Conservation (phyloP, 257 asterid species). For the Marsdenia floribunda region DNA sequence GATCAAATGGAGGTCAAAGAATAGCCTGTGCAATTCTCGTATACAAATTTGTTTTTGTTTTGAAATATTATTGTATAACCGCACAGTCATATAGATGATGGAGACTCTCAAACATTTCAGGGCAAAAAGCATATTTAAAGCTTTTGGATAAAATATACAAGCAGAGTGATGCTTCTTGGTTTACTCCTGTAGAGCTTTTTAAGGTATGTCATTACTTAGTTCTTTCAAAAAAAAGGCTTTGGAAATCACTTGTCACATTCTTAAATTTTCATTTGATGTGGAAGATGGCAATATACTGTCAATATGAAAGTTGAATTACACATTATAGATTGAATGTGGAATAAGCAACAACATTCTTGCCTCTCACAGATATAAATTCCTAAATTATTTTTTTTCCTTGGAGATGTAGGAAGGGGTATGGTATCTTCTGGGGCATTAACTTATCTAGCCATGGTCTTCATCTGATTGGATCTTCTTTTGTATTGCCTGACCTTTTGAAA, state of each 20-base stretch:
- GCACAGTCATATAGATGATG: background rate
- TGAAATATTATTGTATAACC: background rate
- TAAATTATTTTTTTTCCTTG: background rate
- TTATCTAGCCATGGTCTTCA: background rate
- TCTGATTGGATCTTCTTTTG: background rate
- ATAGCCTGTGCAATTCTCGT: background rate
- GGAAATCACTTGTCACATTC: background rate
- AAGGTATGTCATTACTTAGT: slow-evolving; percentile 45
- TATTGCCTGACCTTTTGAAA: background rate
- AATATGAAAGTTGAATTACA: background rate
- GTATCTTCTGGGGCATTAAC: background rate
- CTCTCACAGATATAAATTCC: background rate
- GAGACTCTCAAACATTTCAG: slow-evolving; percentile 32
- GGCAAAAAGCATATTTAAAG: slow-evolving; percentile 73
- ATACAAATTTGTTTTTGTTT: background rate
- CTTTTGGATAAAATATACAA: slow-evolving; percentile 81
- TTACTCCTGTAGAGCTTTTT: slow-evolving; percentile 96
- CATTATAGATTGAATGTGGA: background rate
- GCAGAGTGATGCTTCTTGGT: slow-evolving; percentile 92
- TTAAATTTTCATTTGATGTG: background rate
- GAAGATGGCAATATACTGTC: background rate
- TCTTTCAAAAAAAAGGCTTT: background rate
- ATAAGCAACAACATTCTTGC: background rate
- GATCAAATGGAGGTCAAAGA: background rate
- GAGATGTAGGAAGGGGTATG: background rate